Percentiles rank a stretch among this genome's conserved stretches.
Evolutionary conservation across 75 land plant genomes (phyloP).

Genomic region (Picea glauca): DNA sequence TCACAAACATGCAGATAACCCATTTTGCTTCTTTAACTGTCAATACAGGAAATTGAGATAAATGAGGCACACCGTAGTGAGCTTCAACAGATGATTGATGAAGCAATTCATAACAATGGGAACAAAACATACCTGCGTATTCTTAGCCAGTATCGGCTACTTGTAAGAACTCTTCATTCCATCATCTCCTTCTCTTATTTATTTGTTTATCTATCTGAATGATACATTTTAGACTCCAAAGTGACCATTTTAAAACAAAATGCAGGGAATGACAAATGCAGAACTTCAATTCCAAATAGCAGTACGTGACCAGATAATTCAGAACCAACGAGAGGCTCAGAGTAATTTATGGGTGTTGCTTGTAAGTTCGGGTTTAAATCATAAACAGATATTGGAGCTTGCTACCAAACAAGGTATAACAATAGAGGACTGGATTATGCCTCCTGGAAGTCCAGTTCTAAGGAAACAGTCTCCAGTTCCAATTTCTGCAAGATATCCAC

Average conservation of each 20-base stretch:
- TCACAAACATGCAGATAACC: neutral
- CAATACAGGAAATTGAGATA: constrained; percentile 71
- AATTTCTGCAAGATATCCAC: constrained; percentile 9
- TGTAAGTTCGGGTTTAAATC: constrained; percentile 67
- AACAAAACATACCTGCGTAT: constrained; percentile 85
- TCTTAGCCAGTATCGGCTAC: constrained; percentile 85
- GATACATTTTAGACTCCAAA: neutral
- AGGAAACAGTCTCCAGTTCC: constrained; percentile 15
- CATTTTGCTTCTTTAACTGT: neutral
- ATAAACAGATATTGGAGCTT: constrained; percentile 73
- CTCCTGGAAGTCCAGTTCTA: constrained; percentile 7
- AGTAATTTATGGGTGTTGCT: constrained; percentile 82
- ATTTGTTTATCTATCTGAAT: neutral
- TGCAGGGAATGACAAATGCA: constrained; percentile 86
- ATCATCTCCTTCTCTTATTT: neutral
- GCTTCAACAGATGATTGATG: constrained; percentile 80
- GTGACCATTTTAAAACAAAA: neutral
- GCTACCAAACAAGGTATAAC: constrained; percentile 86
- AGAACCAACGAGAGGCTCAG: constrained; percentile 77
- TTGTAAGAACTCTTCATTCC: constrained; percentile 36
- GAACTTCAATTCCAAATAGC: constrained; percentile 97
- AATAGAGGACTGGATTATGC: constrained; percentile 66
- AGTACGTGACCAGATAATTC: constrained; percentile 86
- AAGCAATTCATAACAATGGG: constrained; percentile 79
- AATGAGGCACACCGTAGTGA: constrained; percentile 82